Percentiles rank a stretch among this genome's conserved stretches.
Conservation (phyloP, 495 filamentous ascomycete genomes). For the Darksidea phi region DNA sequence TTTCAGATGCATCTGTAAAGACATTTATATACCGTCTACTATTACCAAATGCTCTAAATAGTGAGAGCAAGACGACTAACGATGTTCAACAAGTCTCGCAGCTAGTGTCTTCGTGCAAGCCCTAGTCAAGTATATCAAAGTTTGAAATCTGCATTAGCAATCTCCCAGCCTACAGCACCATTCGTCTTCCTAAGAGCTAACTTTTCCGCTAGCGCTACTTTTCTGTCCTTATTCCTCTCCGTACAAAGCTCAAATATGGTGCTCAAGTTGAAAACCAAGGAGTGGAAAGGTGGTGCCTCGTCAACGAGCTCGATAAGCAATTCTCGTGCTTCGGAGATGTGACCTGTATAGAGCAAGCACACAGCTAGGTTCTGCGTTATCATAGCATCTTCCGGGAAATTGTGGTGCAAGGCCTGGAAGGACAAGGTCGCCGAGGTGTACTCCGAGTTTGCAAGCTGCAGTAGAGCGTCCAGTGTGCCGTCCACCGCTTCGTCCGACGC, state of each 20-base stretch:
- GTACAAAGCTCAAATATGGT: conserved; percentile 92
- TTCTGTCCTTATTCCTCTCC: conserved; percentile 67
- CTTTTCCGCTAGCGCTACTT: conserved; percentile 65
- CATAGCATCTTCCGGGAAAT: conserved; percentile 53
- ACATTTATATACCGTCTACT: too few relatives aligned
- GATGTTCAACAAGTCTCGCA: too few relatives aligned
- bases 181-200: conserved; percentile 56
- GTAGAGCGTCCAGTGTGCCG: conserved; percentile 59
- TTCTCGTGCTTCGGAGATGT: conserved; percentile 70
- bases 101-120: too few relatives aligned
- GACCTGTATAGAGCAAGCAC: conserved; percentile 75
- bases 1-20: too few relatives aligned
- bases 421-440: conserved; percentile 61
- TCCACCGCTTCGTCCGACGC: conserved; percentile 18
- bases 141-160: conserved; percentile 74
- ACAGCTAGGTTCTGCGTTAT: conserved; percentile 77
- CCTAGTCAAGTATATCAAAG: conserved; percentile 50
- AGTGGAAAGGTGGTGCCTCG: conserved; percentile 60
- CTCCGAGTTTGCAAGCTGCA: conserved; percentile 74
- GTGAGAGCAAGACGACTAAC: too few relatives aligned
- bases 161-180: conserved; percentile 61
- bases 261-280: conserved; percentile 80
- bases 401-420: conserved; percentile 60
- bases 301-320: conserved; percentile 54
- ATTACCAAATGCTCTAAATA: too few relatives aligned